Evolutionary conservation across 129 eudicot species (phyloP).

Genomic region (Sambucus nigra): DNA sequence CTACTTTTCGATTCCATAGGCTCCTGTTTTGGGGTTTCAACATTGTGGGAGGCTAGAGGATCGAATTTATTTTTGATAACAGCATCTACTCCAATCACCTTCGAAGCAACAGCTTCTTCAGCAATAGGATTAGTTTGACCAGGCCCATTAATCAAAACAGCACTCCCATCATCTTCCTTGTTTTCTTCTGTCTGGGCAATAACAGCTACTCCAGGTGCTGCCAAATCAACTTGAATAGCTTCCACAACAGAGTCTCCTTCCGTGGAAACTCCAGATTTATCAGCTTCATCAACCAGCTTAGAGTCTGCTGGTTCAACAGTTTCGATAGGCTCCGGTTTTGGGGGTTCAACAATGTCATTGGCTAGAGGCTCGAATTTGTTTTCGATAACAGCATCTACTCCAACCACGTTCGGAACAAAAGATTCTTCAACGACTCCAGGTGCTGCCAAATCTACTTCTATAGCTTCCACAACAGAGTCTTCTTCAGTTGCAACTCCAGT

Average conservation of each 20-base stretch:
- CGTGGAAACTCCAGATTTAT: constrained; percentile 10
- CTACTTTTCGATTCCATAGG: background rate
- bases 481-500: constrained; percentile 33
- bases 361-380: background rate
- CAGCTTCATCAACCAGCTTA: constrained; percentile 2
- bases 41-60: background rate
- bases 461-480: constrained; percentile 39
- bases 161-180: constrained; percentile 17
- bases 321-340: constrained; percentile 24
- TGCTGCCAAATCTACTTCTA: constrained; percentile 28
- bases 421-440: constrained; percentile 46
- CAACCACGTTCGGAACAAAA: constrained; percentile 29
- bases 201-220: constrained; percentile 14
- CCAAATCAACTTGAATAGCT: constrained; percentile 12
- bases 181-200: constrained; percentile 13
- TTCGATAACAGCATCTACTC: constrained; percentile 20
- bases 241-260: constrained; percentile 22
- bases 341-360: constrained; percentile 29
- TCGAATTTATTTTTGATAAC: constrained; percentile 4
- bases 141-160: constrained; percentile 7
- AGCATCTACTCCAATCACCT: constrained; percentile 26
- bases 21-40: constrained; percentile 14
- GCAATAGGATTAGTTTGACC: constrained; percentile 32
- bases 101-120: constrained; percentile 35
- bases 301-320: constrained; percentile 9